Conservation (phyloP, 164 flowering plant species). For the Annona cherimola region DNA sequence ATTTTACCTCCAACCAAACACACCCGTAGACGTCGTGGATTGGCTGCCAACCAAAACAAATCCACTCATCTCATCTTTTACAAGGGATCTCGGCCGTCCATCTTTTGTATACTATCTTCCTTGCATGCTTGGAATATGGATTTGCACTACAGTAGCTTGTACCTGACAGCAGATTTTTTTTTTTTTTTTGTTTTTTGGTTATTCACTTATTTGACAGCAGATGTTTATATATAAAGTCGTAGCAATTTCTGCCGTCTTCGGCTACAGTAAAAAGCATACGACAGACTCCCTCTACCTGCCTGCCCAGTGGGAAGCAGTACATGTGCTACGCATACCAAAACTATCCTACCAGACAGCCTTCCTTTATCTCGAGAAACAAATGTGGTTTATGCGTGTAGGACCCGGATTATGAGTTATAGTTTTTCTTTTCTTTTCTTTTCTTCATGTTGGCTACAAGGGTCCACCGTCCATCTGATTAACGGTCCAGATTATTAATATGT, state of each 20-base stretch:
- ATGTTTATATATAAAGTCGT: not conserved
- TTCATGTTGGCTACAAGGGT: too few species aligned
- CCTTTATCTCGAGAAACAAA: not conserved
- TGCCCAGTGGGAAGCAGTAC: not conserved
- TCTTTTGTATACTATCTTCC: too few species aligned
- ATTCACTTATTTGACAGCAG: not conserved
- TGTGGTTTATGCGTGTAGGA: not conserved
- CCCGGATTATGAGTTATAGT: not conserved
- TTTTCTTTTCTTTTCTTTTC: too few species aligned
- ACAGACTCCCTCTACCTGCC: not conserved
- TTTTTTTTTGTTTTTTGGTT: too few species aligned
- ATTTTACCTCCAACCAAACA: too few species aligned
- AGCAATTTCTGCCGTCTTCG: not conserved
- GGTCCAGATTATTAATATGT: not conserved
- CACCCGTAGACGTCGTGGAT: too few species aligned
- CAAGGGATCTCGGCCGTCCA: too few species aligned
- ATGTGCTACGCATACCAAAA: not conserved
- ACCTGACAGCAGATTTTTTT: too few species aligned
- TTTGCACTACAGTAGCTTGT: too few species aligned
- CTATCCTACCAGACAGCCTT: not conserved
- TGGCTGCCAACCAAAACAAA: too few species aligned
- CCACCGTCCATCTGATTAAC: not conserved
- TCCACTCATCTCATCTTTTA: too few species aligned
- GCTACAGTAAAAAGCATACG: not conserved
- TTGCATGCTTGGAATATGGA: too few species aligned